A percentile compares a stretch with the other conserved stretches of the same genome.
phyloP scores from a whole-genome alignment of 2,329 filamentous ascomycete species.

The Exserohilum turcica region DNA sequence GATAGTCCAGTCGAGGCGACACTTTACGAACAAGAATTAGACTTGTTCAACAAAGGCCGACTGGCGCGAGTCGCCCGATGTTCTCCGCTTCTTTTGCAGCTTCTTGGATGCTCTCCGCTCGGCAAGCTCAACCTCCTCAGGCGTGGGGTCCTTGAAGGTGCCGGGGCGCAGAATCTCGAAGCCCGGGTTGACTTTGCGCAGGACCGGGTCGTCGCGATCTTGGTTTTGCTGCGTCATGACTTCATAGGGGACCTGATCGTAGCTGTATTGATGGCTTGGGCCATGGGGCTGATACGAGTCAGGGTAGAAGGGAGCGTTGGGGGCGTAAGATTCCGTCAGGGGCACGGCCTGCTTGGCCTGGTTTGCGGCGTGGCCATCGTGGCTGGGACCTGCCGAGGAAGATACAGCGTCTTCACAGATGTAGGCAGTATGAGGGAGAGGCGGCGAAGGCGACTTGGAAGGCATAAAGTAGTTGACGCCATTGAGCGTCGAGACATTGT shows the following conservation, averaged over 20 bases:
- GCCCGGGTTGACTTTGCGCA: constrained; percentile 51
- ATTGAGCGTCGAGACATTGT: constrained; percentile 37
- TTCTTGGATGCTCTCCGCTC: constrained; percentile 48
- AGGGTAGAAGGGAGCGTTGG: constrained; percentile 39
- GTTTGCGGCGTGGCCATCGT: constrained; percentile 32
- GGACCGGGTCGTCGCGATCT: constrained; percentile 41
- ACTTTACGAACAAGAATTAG: constrained; percentile 28
- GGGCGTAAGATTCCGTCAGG: constrained; percentile 46
- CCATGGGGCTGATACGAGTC: constrained; percentile 46
- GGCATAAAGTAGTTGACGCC: constrained; percentile 48
- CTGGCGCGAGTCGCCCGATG: constrained; percentile 36
- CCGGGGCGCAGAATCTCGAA: constrained; percentile 50
- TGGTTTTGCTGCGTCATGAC: constrained; percentile 37
- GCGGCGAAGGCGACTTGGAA: constrained; percentile 45
- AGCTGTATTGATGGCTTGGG: constrained; percentile 44
- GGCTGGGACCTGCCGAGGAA: constrained; percentile 20
- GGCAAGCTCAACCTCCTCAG: constrained; percentile 35
- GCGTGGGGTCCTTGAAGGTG: constrained; percentile 43
- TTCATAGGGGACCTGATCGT: constrained; percentile 40
- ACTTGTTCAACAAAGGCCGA: constrained; percentile 48
- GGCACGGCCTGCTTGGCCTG: constrained; percentile 41
- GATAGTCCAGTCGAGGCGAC: constrained; percentile 23
- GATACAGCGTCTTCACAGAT: constrained; percentile 20
- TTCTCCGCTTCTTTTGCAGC: constrained; percentile 51
- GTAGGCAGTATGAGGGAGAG: constrained; percentile 27